These are phyloP conservation scores for Limonomyces culmigenus DNA, from an alignment of 1,284 basidiomycete species.

Conservation along the genomic window DNA sequence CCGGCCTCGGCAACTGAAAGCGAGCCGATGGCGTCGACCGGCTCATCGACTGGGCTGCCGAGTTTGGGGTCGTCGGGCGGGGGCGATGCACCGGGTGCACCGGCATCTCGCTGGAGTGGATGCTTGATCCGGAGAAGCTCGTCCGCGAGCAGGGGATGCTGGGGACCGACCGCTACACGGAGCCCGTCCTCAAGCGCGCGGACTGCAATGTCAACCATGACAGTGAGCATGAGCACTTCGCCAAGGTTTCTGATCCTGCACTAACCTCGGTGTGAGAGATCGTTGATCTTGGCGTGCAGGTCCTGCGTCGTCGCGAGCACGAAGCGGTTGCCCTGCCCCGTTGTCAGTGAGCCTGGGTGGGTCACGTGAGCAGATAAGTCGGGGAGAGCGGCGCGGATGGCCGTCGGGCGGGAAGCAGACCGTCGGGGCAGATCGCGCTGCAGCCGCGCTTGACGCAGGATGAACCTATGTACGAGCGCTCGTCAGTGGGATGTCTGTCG, in stretches of 20 bases:
- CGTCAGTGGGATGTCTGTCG: no score
- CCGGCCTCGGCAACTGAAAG: conserved; percentile 52
- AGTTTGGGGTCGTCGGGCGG: conserved; percentile 30
- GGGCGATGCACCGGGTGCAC: conserved; percentile 7
- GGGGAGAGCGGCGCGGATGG: not conserved
- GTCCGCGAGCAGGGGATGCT: conserved; percentile 48
- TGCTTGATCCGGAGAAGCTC: conserved; percentile 57
- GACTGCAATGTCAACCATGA: no score
- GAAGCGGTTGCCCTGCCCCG: conserved; percentile 69
- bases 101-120: conserved; percentile 44
- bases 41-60: conserved; percentile 48
- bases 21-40: conserved; percentile 64
- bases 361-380: conserved; percentile 3
- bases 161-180: conserved; percentile 35
- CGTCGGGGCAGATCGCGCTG: conserved; percentile 49
- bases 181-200: conserved; percentile 65
- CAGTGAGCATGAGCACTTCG: no score
- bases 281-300: conserved; percentile 64
- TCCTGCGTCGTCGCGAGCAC: conserved; percentile 70
- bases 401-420: conserved; percentile 17
- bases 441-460: conserved; percentile 59
- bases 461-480: no score
- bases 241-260: no score
- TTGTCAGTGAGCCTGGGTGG: conserved; percentile 46
- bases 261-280: conserved; percentile 50